A percentile compares a stretch with the other conserved stretches of the same genome.
These are phyloP conservation scores for Chionographis japonica DNA, from an alignment of 106 monocot genomes.

Conservation along the genomic window DNA sequence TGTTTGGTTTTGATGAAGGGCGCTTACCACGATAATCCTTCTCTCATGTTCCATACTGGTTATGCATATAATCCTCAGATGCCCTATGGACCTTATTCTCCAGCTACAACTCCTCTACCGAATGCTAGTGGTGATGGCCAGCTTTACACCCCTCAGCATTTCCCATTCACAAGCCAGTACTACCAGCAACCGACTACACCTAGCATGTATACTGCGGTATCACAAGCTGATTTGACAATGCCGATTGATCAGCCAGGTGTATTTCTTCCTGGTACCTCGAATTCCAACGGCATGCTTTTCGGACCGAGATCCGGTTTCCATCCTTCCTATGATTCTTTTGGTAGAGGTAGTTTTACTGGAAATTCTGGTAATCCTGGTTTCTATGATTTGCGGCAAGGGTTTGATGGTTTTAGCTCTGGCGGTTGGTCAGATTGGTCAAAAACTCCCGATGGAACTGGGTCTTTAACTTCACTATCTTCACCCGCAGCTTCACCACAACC, in stretches of 20 bases:
- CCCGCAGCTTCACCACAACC: slow-evolving; percentile 57
- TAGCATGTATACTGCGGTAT: slow-evolving; percentile 35
- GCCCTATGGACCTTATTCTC: slow-evolving; percentile 77
- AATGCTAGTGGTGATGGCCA: slow-evolving; percentile 52
- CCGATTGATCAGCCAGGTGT: slow-evolving; percentile 42
- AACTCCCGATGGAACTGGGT: slow-evolving; percentile 33
- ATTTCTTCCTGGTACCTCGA: slow-evolving; percentile 31
- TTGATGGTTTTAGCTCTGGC: slow-evolving; percentile 36
- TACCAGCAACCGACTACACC: slow-evolving; percentile 53
- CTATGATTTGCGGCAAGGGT: slow-evolving; percentile 40
- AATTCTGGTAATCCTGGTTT: slow-evolving; percentile 38
- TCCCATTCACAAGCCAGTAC: slow-evolving; percentile 44
- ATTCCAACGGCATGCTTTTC: slow-evolving; percentile 18
- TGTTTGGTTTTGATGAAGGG: slow-evolving; percentile 37
- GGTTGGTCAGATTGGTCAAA: slow-evolving; percentile 61
- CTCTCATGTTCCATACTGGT: slow-evolving; percentile 59
- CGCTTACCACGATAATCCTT: slow-evolving; percentile 46
- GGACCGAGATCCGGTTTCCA: slow-evolving; percentile 23
- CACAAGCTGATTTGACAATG: slow-evolving; percentile 30
- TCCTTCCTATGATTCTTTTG: slow-evolving; percentile 29
- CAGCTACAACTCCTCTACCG: slow-evolving; percentile 56
- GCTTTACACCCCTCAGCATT: slow-evolving; percentile 58
- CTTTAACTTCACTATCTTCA: slow-evolving; percentile 36
- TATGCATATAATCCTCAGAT: slow-evolving; percentile 62
- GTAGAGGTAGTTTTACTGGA: slow-evolving; percentile 34